Base-by-base conservation (phyloP, 148 eudicot species). In the Rhododendron ferrugineum region DNA sequence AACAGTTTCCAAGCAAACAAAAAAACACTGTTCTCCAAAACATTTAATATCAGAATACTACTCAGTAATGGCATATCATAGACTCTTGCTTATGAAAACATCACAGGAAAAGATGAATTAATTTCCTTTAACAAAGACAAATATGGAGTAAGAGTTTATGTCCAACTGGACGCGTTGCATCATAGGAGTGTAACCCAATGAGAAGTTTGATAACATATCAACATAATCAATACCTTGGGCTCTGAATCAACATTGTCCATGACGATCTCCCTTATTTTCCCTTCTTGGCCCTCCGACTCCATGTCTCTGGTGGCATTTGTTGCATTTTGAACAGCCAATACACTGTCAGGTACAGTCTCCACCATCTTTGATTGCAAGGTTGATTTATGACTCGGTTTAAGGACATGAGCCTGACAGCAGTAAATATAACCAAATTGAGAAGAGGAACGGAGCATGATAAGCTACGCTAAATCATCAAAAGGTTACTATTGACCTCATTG, bases 351-450 rank as follows among this genome's bases (percentile, higher is more conserved):
- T 42, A 89, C 91, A 83, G 93, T 89, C 87, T 89, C 97, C 85
- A 82, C 87, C 85, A 88, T 93, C 82, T 91, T 94, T 56, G 97
- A 85, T 88, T 93, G 96, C 86, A 93, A 87, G 60, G 90, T 94
- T 79, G 98, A 95, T 88, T 94, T 94, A 87, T 92, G 97, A 92
- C 99, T 95, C 84, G 98, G 98, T 90, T 93, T 97, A 82, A 97
- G 97, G 72, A 94, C 93, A 86, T 95, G 87, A 87, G 93, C 94
- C 99, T 97, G 70, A 80, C 52, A 83, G 58, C 81, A 88, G 87
- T 77, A 86, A 77, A 74, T 82, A 87, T 83, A 82, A 82, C 44
- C 64, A 66, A 44, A 42, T 64, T 88, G 68, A 88, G 75, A 70
- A 85, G 78, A 60, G 60, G 52, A 76, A 62, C 7, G 66, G 8